Evolutionary conservation across 257 asterid genomes (phyloP), one percentile per base, ranked within the genome.

Genomic region (Primulina eburnea): DNA sequence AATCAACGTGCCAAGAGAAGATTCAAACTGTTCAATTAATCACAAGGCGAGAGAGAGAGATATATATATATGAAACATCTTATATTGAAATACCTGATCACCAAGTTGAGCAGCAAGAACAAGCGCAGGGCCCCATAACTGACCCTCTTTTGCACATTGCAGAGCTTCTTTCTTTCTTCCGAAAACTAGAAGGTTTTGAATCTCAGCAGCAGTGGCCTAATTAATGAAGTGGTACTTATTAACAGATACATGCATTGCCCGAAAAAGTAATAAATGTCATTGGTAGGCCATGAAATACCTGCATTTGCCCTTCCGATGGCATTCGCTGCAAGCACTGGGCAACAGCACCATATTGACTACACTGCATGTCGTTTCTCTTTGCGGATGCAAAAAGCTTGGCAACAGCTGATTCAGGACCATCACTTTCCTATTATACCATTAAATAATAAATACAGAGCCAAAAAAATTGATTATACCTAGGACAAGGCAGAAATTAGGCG

Each of bases 21-120:
- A 35, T 8, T 70, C 52, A 24, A 14, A 58, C 67, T 34, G 30
- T 69, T 67, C 17, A 52, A 65, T 56, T 47, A 64, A 58, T 16
- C 17, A 61, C 40, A 64, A 34, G 2, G 26, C 0, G 26, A 24
- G 26, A 24, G 26, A 24, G 47, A 12, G 52, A 4, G 33, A 26
- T 24, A 4, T 21, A 17, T 5, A 71, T 40, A 43, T 55, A 29
- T 21, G 68, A 18, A 20, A 71, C 33, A 67, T 73, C 26, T 65
- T 17, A 61, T 56, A 64, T 28, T 33, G 47, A 70, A 78, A 52
- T 57, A 86, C 99, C 87, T 91, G 97, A 76, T 89, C 89, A 33
- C 97, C 97, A 72, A 94, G 95, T 77, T 85, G 99, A 59, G 97
- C 99, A 75, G 97, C 97, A 74, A 94, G 97, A 76, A 89, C 88